Evolutionary conservation across 108 stramenopile genomes (phyloP).

Genomic region (Aurantiochytrium sp.): DNA sequence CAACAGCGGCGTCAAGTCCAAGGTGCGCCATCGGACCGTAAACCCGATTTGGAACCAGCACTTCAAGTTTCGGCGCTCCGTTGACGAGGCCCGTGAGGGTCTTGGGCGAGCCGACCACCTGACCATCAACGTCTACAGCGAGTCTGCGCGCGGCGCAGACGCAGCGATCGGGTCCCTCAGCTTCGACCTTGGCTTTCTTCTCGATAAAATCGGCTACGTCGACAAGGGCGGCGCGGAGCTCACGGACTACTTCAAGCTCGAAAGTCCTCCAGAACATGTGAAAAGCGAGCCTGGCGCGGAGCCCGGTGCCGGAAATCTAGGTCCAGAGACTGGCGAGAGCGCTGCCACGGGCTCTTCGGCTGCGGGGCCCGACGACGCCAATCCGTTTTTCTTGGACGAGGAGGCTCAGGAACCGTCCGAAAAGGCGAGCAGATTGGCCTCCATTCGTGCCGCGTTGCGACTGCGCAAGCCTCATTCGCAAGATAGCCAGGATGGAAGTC

Average conservation of each 20-base stretch:
- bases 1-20: background rate
- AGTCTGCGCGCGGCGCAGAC: background rate
- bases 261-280: background rate
- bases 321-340: no score
- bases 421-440: no score
- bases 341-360: no score
- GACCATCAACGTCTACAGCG: background rate
- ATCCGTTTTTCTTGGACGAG: no score
- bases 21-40: background rate
- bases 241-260: background rate
- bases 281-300: no score
- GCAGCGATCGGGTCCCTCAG: background rate
- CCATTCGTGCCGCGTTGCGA: no score
- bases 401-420: no score
- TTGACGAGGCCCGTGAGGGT: background rate
- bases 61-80: background rate
- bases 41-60: constrained; percentile 20
- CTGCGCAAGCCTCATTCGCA: no score
- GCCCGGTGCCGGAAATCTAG: no score
- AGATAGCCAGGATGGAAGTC: no score
- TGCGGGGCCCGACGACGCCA: no score
- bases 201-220: background rate
- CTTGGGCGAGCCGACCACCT: background rate
- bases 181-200: background rate
- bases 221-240: background rate